Percentiles rank a stretch among this genome's conserved stretches.
Evolutionary conservation across 495 filamentous ascomycete genomes (phyloP).

Genomic region (Pyrenopolyporus hunteri): DNA sequence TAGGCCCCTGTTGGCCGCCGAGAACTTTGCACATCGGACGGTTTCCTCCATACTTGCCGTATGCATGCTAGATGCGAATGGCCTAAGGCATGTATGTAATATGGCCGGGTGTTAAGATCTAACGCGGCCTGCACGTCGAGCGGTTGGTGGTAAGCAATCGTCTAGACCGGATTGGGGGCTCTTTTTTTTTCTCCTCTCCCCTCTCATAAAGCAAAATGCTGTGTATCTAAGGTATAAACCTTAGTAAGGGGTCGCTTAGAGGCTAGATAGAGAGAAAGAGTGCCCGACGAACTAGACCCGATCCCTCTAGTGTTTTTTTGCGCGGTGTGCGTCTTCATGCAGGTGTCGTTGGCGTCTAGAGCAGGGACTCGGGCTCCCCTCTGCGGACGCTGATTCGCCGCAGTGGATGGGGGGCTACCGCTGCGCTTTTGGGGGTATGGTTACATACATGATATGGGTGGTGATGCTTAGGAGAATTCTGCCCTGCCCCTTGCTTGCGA

Average conservation of each 20-base stretch:
- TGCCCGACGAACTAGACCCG: slow-evolving; percentile 13
- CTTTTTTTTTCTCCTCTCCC: too few species aligned
- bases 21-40: slow-evolving; percentile 1
- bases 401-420: slow-evolving; percentile 7
- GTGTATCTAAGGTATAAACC: too few species aligned
- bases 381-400: slow-evolving; percentile 13
- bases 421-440: slow-evolving; percentile 4
- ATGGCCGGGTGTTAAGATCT: slow-evolving; percentile 20
- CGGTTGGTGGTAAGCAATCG: slow-evolving; percentile 2
- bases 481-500: slow-evolving; percentile 24
- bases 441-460: neutral
- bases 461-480: slow-evolving; percentile 22
- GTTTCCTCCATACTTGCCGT: slow-evolving; percentile 1
- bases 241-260: slow-evolving; percentile 3
- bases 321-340: slow-evolving; percentile 13
- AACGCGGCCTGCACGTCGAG: slow-evolving; percentile 2
- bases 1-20: neutral
- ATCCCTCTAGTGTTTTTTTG: too few species aligned
- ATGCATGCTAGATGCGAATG: too few species aligned
- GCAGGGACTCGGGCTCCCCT: neutral
- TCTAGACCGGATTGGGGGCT: slow-evolving; percentile 4
- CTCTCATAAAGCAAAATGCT: too few species aligned
- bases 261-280: neutral
- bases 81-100: neutral
- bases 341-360: slow-evolving; percentile 15